phyloP scores from a whole-genome alignment of 495 filamentous ascomycete genomes.

The Penicillium silybi region DNA sequence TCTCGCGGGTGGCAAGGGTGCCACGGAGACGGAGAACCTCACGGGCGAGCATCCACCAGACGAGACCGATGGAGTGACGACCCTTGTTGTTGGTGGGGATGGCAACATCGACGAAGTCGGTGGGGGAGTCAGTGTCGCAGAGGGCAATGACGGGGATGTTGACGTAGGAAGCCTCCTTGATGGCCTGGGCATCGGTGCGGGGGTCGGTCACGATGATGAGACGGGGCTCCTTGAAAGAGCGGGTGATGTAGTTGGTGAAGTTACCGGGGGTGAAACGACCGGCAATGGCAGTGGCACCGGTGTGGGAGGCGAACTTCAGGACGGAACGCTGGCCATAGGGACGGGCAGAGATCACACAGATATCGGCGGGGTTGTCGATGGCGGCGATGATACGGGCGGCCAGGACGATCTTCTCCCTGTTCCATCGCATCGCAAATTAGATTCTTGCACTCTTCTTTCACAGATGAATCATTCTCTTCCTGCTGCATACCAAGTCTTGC shows the following conservation, averaged over 20 bases:
- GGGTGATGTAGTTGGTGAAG: constrained; percentile 99
- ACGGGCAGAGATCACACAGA: constrained; percentile 98
- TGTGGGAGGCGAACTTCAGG: constrained; percentile 98
- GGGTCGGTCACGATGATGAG: constrained; percentile 99
- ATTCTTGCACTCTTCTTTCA: background rate
- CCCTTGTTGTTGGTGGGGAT: constrained; percentile 99
- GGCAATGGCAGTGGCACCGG: constrained; percentile 94
- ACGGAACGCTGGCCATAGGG: constrained; percentile 99
- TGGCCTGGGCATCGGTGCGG: constrained; percentile 98
- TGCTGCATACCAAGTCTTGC: constrained; percentile 91
- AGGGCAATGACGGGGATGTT: constrained; percentile 99
- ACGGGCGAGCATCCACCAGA: constrained; percentile 99
- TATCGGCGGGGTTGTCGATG: constrained; percentile 98
- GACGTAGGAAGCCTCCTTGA: constrained; percentile 99
- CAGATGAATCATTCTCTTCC: background rate
- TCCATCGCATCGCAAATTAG: constrained; percentile 28
- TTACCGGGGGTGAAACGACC: constrained; percentile 99
- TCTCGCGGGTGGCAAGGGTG: constrained; percentile 88
- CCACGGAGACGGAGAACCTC: constrained; percentile 98
- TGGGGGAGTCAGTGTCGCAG: constrained; percentile 98
- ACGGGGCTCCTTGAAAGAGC: constrained; percentile 99
- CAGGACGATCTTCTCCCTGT: constrained; percentile 98
- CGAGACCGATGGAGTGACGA: constrained; percentile 93
- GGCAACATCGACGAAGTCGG: constrained; percentile 98
- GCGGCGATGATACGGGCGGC: constrained; percentile 97